phyloP scores from a whole-genome alignment of 306 rosid genomes.

The Prunus davidiana region DNA sequence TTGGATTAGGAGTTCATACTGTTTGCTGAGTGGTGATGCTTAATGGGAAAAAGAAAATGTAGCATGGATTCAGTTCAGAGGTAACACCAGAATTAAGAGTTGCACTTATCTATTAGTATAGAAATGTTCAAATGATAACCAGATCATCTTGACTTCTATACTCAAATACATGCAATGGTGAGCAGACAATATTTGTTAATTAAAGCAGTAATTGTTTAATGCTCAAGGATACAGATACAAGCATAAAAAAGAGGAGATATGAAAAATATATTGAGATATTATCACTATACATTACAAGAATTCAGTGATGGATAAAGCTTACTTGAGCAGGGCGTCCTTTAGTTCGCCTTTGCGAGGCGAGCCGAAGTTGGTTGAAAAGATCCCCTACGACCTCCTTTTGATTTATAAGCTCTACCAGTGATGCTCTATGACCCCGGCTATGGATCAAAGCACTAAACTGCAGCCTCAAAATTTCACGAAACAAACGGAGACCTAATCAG shows the following conservation, averaged over 20 bases:
- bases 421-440: conserved; percentile 60
- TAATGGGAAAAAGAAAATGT: neutral
- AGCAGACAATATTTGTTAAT: no score
- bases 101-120: no score
- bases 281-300: neutral
- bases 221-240: no score
- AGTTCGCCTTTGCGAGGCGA: conserved; percentile 82
- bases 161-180: no score
- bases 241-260: no score
- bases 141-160: no score
- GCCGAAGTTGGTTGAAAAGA: conserved; percentile 94
- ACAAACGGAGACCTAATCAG: conserved; percentile 18
- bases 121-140: no score
- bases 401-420: conserved; percentile 80
- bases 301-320: conserved; percentile 28
- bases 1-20: neutral
- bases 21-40: neutral
- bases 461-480: conserved; percentile 38
- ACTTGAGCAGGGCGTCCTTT: conserved; percentile 95
- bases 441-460: conserved; percentile 81
- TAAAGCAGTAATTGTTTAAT: no score
- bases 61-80: no score
- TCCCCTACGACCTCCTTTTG: conserved; percentile 93
- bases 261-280: no score
- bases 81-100: no score